A percentile compares a stretch with the other conserved stretches of the same genome.
Evolutionary conservation across 176 grass and related monocot genomes (phyloP).

Genomic region (Hsuehochloa calcarea): DNA sequence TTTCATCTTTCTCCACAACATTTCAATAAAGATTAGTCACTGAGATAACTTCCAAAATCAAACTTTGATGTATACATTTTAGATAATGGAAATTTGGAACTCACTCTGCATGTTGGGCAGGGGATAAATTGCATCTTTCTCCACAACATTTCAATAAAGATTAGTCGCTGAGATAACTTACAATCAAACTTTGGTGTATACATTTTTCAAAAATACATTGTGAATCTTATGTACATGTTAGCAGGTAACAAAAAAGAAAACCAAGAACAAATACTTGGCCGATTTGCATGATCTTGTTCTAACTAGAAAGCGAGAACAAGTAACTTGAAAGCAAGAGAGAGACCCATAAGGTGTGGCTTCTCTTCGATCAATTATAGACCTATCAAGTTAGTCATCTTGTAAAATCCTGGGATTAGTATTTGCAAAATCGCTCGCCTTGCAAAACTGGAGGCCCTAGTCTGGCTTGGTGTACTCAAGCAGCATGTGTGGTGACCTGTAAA

Average conservation of each 20-base stretch:
- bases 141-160: neutral
- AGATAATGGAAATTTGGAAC: neutral
- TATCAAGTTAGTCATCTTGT: slow-evolving; percentile 16
- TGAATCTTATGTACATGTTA: slow-evolving; percentile 35
- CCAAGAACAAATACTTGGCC: neutral
- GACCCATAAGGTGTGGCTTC: too few relatives aligned
- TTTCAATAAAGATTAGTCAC: neutral
- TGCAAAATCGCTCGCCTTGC: neutral
- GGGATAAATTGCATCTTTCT: neutral
- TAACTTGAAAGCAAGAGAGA: neutral
- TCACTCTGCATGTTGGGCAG: neutral
- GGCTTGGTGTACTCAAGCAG: slow-evolving; percentile 91
- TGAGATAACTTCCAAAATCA: neutral
- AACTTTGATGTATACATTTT: too few relatives aligned
- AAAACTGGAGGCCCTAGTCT: slow-evolving; percentile 23
- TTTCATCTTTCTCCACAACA: neutral
- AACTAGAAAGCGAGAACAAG: neutral
- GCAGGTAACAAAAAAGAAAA: neutral
- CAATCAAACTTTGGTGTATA: neutral
- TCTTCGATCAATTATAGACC: neutral
- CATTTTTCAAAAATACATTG: neutral
- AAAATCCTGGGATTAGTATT: slow-evolving; percentile 8
- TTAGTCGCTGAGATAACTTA: neutral
- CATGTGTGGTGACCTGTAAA: slow-evolving; percentile 95
- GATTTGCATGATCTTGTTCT: slow-evolving; percentile 19